phyloP scores from a whole-genome alignment of 2,329 filamentous ascomycete genomes.

The Sclerotinia glacialis region DNA sequence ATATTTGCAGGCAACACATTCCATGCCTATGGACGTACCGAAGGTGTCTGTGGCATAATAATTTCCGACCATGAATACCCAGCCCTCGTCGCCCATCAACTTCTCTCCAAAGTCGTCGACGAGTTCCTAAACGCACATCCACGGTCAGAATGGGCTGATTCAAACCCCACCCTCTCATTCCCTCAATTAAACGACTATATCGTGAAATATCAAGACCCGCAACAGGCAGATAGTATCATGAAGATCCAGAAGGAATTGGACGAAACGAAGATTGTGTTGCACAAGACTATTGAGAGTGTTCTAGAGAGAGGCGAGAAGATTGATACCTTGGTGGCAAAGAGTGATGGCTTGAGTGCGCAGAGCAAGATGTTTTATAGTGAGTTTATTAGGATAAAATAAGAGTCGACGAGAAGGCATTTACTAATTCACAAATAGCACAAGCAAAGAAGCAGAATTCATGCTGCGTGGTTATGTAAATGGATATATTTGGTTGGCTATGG shows the following conservation, averaged over 20 bases:
- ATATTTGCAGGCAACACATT: constrained; percentile 61
- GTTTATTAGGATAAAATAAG: constrained; percentile 33
- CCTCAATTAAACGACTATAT: constrained; percentile 79
- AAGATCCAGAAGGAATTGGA: constrained; percentile 96
- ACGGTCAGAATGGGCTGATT: constrained; percentile 61
- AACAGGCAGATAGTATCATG: constrained; percentile 86
- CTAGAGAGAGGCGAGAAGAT: constrained; percentile 95
- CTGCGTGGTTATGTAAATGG: constrained; percentile 63
- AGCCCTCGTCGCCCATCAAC: constrained; percentile 75
- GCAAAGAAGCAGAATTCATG: constrained; percentile 81
- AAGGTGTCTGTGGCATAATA: constrained; percentile 73
- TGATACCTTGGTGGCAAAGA: constrained; percentile 89
- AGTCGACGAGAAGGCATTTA: background rate
- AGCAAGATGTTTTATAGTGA: constrained; percentile 97
- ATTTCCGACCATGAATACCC: constrained; percentile 76
- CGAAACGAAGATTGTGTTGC: constrained; percentile 94
- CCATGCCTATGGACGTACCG: constrained; percentile 72
- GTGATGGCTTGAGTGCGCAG: constrained; percentile 81
- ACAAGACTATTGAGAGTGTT: constrained; percentile 91
- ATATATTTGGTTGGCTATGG: constrained; percentile 23
- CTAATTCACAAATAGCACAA: constrained; percentile 46
- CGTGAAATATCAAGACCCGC: constrained; percentile 63
- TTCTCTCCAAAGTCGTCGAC: constrained; percentile 82
- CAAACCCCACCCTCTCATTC: constrained; percentile 56
- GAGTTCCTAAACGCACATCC: constrained; percentile 81